Evolutionary conservation across 345 rosid genomes (phyloP).

Genomic region (Eucalyptus brandiana): DNA sequence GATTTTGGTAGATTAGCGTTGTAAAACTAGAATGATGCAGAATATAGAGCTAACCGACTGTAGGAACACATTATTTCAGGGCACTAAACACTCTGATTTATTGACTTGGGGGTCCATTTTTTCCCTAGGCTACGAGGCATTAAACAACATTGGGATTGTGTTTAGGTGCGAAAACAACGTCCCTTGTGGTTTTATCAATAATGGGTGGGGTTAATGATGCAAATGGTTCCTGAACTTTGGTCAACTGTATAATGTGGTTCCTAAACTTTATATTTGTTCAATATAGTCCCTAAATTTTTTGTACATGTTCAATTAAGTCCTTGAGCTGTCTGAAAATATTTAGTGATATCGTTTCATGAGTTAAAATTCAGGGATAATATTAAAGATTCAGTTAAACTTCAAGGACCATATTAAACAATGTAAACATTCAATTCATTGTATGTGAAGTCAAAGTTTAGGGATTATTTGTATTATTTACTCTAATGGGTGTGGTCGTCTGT

Average conservation of each 20-base stretch:
- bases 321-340: too few species aligned
- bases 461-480: too few species aligned
- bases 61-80: not conserved
- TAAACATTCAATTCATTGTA: too few species aligned
- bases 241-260: too few species aligned
- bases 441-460: not conserved
- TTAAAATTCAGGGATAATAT: too few species aligned
- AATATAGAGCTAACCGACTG: not conserved
- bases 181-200: not conserved
- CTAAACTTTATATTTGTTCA: too few species aligned
- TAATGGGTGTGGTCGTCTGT: not conserved
- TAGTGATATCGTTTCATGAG: not conserved
- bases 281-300: too few species aligned
- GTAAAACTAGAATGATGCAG: not conserved
- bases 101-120: not conserved
- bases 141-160: not conserved
- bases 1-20: not conserved
- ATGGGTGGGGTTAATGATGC: not conserved
- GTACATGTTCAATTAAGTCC: too few species aligned
- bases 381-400: too few species aligned
- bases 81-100: not conserved
- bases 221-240: too few species aligned
- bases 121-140: not conserved
- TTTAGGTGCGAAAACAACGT: not conserved
- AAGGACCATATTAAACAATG: too few species aligned